These are phyloP conservation scores for Picea abies DNA, from an alignment of 83 land plant genomes.

Conservation along the genomic window DNA sequence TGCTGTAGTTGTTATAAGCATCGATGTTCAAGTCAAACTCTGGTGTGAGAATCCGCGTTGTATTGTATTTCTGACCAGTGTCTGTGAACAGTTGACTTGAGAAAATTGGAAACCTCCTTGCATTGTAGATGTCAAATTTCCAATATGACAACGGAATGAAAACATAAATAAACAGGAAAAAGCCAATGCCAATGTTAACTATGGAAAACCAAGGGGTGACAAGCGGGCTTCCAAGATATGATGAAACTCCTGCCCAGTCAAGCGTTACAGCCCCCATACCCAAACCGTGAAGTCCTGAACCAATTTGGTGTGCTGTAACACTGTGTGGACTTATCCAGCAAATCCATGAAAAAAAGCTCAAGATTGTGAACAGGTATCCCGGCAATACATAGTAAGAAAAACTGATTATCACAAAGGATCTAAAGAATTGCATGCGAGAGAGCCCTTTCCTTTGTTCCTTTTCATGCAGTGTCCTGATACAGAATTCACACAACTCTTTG, in stretches of 20 bases:
- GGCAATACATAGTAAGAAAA: slow-evolving; percentile 82
- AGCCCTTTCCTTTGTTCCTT: slow-evolving; percentile 47
- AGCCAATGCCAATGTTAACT: slow-evolving; percentile 73
- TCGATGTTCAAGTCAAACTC: slow-evolving; percentile 60
- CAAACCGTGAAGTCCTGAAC: slow-evolving; percentile 81
- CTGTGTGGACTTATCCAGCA: slow-evolving; percentile 79
- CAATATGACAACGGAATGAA: slow-evolving; percentile 70
- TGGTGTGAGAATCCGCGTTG: slow-evolving; percentile 46
- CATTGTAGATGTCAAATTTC: slow-evolving; percentile 61
- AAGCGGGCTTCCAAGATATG: slow-evolving; percentile 86
- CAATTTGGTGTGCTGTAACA: slow-evolving; percentile 75
- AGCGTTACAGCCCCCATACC: slow-evolving; percentile 73
- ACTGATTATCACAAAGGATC: slow-evolving; percentile 57
- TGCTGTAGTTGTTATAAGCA: slow-evolving; percentile 56
- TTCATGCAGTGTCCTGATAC: slow-evolving; percentile 79
- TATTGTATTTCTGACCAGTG: slow-evolving; percentile 63
- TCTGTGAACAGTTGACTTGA: slow-evolving; percentile 62
- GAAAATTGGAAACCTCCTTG: slow-evolving; percentile 83
- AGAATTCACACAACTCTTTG: neutral
- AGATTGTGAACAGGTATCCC: slow-evolving; percentile 72
- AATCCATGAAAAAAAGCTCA: slow-evolving; percentile 77
- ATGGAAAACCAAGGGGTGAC: slow-evolving; percentile 90
- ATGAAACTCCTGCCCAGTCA: slow-evolving; percentile 78
- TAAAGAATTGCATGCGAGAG: slow-evolving; percentile 75
- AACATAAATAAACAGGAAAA: slow-evolving; percentile 55